Conservation (phyloP, 1,284 basidiomycete species). For the Leucoagaricus sp. region DNA sequence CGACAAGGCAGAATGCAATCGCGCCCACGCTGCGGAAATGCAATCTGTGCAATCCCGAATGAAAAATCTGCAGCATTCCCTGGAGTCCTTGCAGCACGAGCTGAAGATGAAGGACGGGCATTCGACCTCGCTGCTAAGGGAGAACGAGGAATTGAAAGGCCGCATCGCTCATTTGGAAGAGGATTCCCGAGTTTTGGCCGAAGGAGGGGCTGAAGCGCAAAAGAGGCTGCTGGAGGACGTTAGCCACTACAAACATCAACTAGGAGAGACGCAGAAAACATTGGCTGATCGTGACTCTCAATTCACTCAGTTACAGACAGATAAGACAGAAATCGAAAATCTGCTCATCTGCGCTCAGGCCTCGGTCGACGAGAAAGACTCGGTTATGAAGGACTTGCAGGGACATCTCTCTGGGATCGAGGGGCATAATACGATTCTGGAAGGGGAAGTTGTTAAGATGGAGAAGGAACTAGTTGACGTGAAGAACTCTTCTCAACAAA, state of each 20-base stretch:
- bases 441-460: not conserved
- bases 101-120: conserved; percentile 4
- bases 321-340: not conserved
- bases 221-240: not conserved
- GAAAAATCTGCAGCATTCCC: not conserved
- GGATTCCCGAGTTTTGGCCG: not conserved
- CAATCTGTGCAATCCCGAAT: not conserved
- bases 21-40: not conserved
- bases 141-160: not conserved
- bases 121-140: not conserved
- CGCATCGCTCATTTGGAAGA: not conserved
- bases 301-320: not conserved
- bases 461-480: not conserved
- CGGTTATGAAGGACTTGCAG: not conserved
- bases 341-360: not conserved
- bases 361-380: not conserved
- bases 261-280: not conserved
- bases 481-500: not conserved
- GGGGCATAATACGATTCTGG: not conserved
- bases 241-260: not conserved
- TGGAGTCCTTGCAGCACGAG: conserved; percentile 1
- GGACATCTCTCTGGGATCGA: not conserved
- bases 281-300: not conserved
- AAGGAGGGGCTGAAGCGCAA: not conserved
- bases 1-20: not conserved